These are phyloP conservation scores for Diaporthe amygdali DNA, from an alignment of 2,329 filamentous ascomycete species.

Conservation along the genomic window DNA sequence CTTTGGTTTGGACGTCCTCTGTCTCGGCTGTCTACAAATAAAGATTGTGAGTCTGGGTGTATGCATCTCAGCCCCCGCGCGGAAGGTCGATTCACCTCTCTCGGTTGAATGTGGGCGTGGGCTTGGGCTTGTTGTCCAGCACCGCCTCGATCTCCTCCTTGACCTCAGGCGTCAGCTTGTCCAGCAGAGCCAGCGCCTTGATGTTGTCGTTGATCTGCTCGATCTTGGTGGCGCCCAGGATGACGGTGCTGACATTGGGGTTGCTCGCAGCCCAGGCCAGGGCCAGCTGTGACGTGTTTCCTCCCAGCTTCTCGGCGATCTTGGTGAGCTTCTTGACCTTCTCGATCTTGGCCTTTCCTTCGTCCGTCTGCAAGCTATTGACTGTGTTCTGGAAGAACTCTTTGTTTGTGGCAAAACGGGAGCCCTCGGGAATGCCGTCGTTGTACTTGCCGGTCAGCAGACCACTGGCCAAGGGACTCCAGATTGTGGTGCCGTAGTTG, in stretches of 20 bases:
- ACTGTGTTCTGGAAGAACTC: constrained; percentile 57
- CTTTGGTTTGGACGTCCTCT: constrained; percentile 1
- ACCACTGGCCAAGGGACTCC: constrained; percentile 60
- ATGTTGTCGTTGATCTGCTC: constrained; percentile 67
- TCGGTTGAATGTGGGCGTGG: constrained; percentile 28
- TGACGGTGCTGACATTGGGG: constrained; percentile 64
- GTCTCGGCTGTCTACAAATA: constrained; percentile 14
- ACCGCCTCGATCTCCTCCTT: constrained; percentile 61
- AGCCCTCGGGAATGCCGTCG: constrained; percentile 64
- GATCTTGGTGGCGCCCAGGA: constrained; percentile 62
- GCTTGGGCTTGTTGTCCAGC: constrained; percentile 36
- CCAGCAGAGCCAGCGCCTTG: constrained; percentile 54
- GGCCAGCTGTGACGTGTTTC: constrained; percentile 61
- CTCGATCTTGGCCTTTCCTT: constrained; percentile 56
- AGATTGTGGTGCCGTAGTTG: constrained; percentile 60
- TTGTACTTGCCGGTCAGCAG: constrained; percentile 70
- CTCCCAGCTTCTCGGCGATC: constrained; percentile 68
- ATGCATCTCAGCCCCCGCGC: neutral
- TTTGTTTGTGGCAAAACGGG: constrained; percentile 63
- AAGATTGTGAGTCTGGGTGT: neutral
- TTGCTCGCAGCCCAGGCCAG: constrained; percentile 69
- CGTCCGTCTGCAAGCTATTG: constrained; percentile 55
- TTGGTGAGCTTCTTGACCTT: constrained; percentile 64
- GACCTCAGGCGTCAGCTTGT: constrained; percentile 64
- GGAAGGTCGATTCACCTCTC: constrained; percentile 26